phyloP scores from a whole-genome alignment of 768 basidiomycete genomes.

The Podaxis mareebaensis region DNA sequence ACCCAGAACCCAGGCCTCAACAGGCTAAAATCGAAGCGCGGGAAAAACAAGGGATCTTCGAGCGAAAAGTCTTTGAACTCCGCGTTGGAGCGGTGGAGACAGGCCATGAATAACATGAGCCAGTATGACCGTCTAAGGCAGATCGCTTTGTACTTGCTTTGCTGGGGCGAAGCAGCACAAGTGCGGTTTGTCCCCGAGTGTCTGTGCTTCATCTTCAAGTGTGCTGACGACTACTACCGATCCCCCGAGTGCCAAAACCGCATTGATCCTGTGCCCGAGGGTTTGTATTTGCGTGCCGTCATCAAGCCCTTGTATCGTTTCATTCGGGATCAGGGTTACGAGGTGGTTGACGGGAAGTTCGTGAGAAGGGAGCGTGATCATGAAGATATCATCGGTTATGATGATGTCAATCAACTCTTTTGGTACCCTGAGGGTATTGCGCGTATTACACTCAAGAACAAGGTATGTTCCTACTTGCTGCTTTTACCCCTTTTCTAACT shows the following conservation, averaged over 20 bases:
- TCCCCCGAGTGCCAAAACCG: slow-evolving; percentile 96
- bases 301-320: slow-evolving; percentile 95
- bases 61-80: slow-evolving; percentile 70
- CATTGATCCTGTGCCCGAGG: slow-evolving; percentile 90
- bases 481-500: slow-evolving; percentile 8
- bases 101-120: slow-evolving; percentile 98
- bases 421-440: slow-evolving; percentile 99
- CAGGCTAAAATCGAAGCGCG: slow-evolving; percentile 73
- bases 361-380: slow-evolving; percentile 93
- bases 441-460: slow-evolving; percentile 84
- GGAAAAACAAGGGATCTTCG: slow-evolving; percentile 45
- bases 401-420: slow-evolving; percentile 98
- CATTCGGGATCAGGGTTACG: slow-evolving; percentile 97
- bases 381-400: slow-evolving; percentile 94
- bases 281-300: slow-evolving; percentile 88
- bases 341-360: slow-evolving; percentile 93
- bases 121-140: slow-evolving; percentile 97
- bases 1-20: slow-evolving; percentile 89
- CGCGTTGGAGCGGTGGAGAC: slow-evolving; percentile 91
- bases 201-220: slow-evolving; percentile 99
- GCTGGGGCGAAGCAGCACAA: slow-evolving; percentile 98
- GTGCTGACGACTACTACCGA: slow-evolving; percentile 99
- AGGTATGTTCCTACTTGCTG: slow-evolving; percentile 47
- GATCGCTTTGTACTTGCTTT: slow-evolving; percentile 91
- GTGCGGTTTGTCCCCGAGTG: slow-evolving; percentile 97